A percentile compares a stretch with the other conserved stretches of the same genome.
Conservation (phyloP, 2,329 filamentous ascomycete genomes). For the Colletotrichum chlorophyti region DNA sequence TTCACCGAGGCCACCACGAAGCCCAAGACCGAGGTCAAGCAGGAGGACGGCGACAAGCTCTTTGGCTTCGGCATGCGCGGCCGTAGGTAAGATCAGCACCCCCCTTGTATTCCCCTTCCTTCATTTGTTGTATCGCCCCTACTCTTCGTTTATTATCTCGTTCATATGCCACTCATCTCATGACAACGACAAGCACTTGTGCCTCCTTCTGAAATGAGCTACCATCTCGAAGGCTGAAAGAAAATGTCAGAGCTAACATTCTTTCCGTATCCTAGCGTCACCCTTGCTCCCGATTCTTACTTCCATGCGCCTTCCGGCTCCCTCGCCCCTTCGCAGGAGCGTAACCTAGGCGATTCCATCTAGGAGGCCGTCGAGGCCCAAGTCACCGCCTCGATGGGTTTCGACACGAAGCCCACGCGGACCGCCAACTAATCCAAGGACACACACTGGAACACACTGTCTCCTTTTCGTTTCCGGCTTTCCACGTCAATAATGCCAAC, state of each 20-base stretch:
- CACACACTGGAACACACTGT: no score
- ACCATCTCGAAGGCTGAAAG: no score
- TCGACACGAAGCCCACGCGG: no score
- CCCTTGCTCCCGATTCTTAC: not conserved
- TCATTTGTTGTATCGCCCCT: no score
- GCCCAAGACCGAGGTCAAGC: constrained; percentile 27
- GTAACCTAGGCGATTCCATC: not conserved
- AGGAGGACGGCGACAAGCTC: constrained; percentile 20
- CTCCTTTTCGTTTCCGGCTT: no score
- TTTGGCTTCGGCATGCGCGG: not conserved
- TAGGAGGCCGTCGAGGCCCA: not conserved
- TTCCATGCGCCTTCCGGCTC: not conserved
- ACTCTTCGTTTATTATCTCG: no score
- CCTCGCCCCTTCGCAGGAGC: not conserved
- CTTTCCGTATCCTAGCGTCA: not conserved
- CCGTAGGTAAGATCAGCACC: not conserved
- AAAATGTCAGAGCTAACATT: not conserved
- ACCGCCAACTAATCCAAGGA: not conserved
- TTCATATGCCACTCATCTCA: no score
- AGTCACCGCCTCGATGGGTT: not conserved
- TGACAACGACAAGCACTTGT: no score
- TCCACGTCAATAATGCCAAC: no score
- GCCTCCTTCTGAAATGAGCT: no score
- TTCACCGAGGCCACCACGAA: constrained; percentile 12
- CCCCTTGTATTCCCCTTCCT: not conserved